These are phyloP conservation scores for Stentor roeselii DNA, from an alignment of 73 alveolate genomes.

Conservation along the genomic window DNA sequence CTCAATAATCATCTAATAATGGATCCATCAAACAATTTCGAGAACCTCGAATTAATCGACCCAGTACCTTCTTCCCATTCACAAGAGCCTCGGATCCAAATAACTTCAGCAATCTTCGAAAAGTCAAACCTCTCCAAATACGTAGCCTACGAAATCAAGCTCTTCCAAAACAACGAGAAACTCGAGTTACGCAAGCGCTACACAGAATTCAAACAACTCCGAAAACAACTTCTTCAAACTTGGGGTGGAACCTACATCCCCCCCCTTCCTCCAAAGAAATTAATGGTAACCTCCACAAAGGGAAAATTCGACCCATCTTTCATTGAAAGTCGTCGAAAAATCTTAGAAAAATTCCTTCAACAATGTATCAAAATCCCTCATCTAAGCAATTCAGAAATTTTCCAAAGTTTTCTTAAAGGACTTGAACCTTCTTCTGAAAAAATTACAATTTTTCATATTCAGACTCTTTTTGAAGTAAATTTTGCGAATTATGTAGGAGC, in stretches of 20 bases:
- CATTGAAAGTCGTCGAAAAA: constrained; percentile 32
- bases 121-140: constrained; percentile 22
- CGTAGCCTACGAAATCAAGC: constrained; percentile 54
- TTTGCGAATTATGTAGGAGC: background rate
- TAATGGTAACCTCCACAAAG: background rate
- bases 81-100: too few species aligned
- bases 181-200: constrained; percentile 68
- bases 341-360: constrained; percentile 40
- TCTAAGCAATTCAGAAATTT: constrained; percentile 37
- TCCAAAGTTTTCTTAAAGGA: constrained; percentile 37
- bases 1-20: too few species aligned
- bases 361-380: constrained; percentile 36
- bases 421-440: background rate
- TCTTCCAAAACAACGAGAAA: constrained; percentile 51
- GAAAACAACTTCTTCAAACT: constrained; percentile 45
- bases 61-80: too few species aligned
- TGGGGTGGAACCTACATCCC: constrained; percentile 85
- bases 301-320: constrained; percentile 26
- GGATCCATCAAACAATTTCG: too few species aligned
- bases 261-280: constrained; percentile 52
- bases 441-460: background rate
- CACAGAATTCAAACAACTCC: constrained; percentile 64
- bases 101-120: background rate
- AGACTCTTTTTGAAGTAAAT: background rate
- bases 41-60: too few species aligned